phyloP scores from a whole-genome alignment of 2,329 filamentous ascomycete species.

The Madurella mycetomatis region DNA sequence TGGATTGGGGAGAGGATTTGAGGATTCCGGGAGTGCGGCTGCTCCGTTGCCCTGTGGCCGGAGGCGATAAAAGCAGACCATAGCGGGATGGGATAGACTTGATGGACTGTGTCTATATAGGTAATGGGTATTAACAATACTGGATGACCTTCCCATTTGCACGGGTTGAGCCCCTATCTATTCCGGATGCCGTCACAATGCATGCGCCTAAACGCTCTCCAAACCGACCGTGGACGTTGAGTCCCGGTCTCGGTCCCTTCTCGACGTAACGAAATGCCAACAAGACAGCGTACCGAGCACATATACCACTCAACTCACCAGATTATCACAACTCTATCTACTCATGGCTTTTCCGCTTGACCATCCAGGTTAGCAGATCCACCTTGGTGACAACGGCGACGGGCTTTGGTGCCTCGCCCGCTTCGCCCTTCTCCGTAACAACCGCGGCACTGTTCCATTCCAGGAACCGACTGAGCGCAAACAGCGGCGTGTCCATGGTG shows the following conservation, averaged over 20 bases:
- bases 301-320: not conserved
- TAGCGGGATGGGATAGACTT: not conserved
- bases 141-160: slow-evolving; percentile 19
- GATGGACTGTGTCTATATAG: slow-evolving; percentile 4
- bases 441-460: slow-evolving; percentile 98
- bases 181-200: slow-evolving; percentile 2
- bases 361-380: slow-evolving; percentile 87
- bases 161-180: slow-evolving; percentile 25
- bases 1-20: slow-evolving; percentile 79
- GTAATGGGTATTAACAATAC: slow-evolving; percentile 13
- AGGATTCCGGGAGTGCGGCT: not conserved
- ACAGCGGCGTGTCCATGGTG: slow-evolving; percentile 81
- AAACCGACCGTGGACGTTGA: slow-evolving; percentile 31
- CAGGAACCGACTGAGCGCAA: slow-evolving; percentile 83
- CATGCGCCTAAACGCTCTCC: not conserved
- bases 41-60: not conserved
- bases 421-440: slow-evolving; percentile 70
- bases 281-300: not conserved
- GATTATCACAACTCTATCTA: not conserved
- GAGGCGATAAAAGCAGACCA: not conserved
- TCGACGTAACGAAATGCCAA: not conserved
- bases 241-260: slow-evolving; percentile 22
- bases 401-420: slow-evolving; percentile 63
- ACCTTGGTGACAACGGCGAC: slow-evolving; percentile 94
- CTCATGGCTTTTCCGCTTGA: slow-evolving; percentile 56